Evolutionary conservation across 164 flowering plant genomes (phyloP).

Genomic region (Buxus sempervirens): DNA sequence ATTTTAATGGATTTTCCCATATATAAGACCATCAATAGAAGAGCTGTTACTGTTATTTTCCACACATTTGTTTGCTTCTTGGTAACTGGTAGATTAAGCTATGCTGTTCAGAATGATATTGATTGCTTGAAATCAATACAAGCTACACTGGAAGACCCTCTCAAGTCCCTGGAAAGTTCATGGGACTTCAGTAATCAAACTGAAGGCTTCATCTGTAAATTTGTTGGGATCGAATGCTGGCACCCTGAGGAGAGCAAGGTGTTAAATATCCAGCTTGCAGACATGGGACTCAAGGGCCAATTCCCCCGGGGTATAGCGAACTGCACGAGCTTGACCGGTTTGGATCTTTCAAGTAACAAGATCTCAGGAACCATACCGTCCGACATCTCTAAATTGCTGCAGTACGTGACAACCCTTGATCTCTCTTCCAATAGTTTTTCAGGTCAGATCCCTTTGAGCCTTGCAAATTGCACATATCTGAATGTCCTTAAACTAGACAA

Average conservation of each 20-base stretch:
- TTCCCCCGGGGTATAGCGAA: slow-evolving; percentile 57
- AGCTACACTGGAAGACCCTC: slow-evolving; percentile 53
- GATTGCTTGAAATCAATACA: slow-evolving; percentile 48
- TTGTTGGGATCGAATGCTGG: slow-evolving; percentile 78
- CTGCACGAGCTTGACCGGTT: slow-evolving; percentile 63
- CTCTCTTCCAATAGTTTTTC: slow-evolving; percentile 67
- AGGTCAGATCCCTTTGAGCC: slow-evolving; percentile 46
- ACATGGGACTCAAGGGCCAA: slow-evolving; percentile 59
- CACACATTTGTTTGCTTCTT: slow-evolving; percentile 19
- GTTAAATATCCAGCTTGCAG: slow-evolving; percentile 47
- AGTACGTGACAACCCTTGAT: slow-evolving; percentile 46
- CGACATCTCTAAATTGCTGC: slow-evolving; percentile 31
- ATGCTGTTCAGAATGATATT: slow-evolving; percentile 37
- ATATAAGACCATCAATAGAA: not conserved
- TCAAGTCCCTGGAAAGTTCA: slow-evolving; percentile 26
- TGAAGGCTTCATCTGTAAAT: slow-evolving; percentile 67
- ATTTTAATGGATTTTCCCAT: not conserved
- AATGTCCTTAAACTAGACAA: slow-evolving; percentile 57
- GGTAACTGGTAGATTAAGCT: slow-evolving; percentile 19
- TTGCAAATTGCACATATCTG: slow-evolving; percentile 51
- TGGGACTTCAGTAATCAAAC: slow-evolving; percentile 54
- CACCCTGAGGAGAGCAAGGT: slow-evolving; percentile 68
- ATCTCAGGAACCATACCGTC: slow-evolving; percentile 54
- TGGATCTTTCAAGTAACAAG: slow-evolving; percentile 66
- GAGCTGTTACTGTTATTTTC: slow-evolving; percentile 12